These are phyloP conservation scores for Cyberlindnera petersonii DNA, from an alignment of 805 yeast species.

Conservation along the genomic window DNA sequence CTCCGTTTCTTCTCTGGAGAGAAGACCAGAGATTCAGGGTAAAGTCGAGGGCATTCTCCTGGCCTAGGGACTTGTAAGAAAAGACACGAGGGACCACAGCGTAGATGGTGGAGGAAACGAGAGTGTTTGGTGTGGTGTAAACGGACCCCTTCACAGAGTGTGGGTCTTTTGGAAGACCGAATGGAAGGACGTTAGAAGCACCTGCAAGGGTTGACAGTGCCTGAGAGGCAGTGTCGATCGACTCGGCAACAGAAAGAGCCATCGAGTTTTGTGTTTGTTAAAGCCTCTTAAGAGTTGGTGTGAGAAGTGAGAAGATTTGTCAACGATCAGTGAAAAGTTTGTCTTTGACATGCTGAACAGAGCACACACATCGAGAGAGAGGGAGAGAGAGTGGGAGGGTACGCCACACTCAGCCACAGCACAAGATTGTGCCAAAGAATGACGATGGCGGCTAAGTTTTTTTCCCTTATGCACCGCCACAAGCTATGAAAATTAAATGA, in stretches of 20 bases:
- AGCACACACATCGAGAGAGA: neutral
- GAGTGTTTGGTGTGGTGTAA: constrained; percentile 43
- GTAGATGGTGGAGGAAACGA: constrained; percentile 53
- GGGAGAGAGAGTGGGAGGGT: too few relatives aligned
- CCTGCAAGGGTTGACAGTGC: constrained; percentile 31
- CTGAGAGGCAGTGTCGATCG: constrained; percentile 19
- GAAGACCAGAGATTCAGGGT: constrained; percentile 58
- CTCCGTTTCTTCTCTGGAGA: constrained; percentile 46
- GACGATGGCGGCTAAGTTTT: too few relatives aligned
- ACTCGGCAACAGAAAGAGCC: constrained; percentile 20
- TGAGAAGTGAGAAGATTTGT: neutral
- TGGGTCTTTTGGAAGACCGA: constrained; percentile 38
- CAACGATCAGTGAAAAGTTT: neutral
- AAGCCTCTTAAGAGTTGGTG: neutral
- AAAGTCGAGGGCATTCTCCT: constrained; percentile 56
- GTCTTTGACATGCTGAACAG: neutral
- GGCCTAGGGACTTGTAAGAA: constrained; percentile 66
- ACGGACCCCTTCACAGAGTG: constrained; percentile 12
- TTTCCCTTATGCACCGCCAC: constrained; percentile 1
- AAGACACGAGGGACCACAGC: constrained; percentile 50
- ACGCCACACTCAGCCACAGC: too few relatives aligned
- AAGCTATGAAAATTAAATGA: neutral
- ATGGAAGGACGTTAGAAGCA: constrained; percentile 46
- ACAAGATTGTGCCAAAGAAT: too few relatives aligned
- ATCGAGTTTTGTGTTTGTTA: neutral